Evolutionary conservation across 2,329 filamentous ascomycete species (phyloP), one percentile per base, ranked within the genome.

Genomic region (Pleoardoris graminearum): DNA sequence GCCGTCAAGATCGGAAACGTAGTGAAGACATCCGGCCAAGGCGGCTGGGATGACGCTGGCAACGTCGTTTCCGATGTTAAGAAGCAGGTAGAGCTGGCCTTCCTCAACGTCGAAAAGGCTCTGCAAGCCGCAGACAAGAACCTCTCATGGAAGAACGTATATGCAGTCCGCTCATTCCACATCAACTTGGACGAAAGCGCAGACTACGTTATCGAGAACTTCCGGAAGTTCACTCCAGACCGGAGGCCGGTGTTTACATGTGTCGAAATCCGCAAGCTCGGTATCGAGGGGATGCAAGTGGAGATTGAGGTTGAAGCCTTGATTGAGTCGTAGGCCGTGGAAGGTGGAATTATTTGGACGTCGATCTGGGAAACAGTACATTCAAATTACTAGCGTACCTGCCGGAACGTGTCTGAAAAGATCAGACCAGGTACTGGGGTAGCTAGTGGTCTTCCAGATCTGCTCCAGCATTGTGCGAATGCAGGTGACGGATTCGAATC

Each of bases 41-140:
- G 58, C 42, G 55, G 57, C 5, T 59, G 56, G 58, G 58, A 59
- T 38, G 27, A 38, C 30, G 33, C 51, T 23, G 54, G 44, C 10
- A 35, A 49, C 10, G 36, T 61, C 19, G 44, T 55, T 27, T 25
- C 43, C 3, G 32, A 50, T 42, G 30, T 53, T 3, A 30, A 16
- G 35, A 42, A 53, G 19, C 56, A 61, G 35, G 48, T 61, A 8
- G 58, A 54, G 16, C 51, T 52, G 33, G 79, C 80, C 0, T 84
- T 85, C 56, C 66, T 58, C 8, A 85, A 84, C 50, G 77, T 83
- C n/a, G 79, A 85, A 2, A 75, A 77, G 48, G 79, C 79, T 2
- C 44, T 57, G 8, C 36, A 55, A 17, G 41, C 46, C 30, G 54
- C 45, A 29, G 49, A 53, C n/a, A 35, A 38, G 19, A 36, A n/a